Conservation (phyloP, 2,329 filamentous ascomycete genomes). For the Blastomyces parvus region DNA sequence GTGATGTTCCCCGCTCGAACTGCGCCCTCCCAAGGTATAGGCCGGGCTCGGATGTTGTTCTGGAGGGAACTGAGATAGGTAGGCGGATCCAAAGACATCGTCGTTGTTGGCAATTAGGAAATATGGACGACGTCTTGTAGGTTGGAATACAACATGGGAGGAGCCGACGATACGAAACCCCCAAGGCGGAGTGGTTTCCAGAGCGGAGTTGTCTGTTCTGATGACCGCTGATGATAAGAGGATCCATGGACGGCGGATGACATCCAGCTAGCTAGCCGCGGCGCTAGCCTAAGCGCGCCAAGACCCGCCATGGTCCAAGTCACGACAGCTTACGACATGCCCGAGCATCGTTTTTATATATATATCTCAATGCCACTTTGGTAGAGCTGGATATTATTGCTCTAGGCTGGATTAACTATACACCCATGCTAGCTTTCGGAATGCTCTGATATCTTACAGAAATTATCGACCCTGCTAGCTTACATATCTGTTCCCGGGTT, state of each 20-base stretch:
- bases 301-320: background rate
- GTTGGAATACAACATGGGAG: background rate
- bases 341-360: background rate
- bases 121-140: background rate
- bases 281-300: background rate
- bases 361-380: background rate
- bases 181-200: background rate
- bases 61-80: slow-evolving; percentile 81
- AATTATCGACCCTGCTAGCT: background rate
- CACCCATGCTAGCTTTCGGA: background rate
- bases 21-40: slow-evolving; percentile 96
- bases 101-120: slow-evolving; percentile 18
- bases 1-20: slow-evolving; percentile 88
- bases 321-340: background rate
- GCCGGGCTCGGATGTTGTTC: slow-evolving; percentile 91
- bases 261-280: background rate
- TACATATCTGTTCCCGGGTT: background rate
- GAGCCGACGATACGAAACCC: background rate
- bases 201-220: background rate
- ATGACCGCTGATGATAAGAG: background rate
- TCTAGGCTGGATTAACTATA: background rate
- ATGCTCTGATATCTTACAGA: background rate
- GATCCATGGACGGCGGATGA: background rate
- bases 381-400: background rate
- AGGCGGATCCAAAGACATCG: slow-evolving; percentile 85